Evolutionary conservation across 164 flowering plant genomes (phyloP), one percentile per base, ranked within the genome.

Genomic region (grape (Vitis vinifera)): DNA sequence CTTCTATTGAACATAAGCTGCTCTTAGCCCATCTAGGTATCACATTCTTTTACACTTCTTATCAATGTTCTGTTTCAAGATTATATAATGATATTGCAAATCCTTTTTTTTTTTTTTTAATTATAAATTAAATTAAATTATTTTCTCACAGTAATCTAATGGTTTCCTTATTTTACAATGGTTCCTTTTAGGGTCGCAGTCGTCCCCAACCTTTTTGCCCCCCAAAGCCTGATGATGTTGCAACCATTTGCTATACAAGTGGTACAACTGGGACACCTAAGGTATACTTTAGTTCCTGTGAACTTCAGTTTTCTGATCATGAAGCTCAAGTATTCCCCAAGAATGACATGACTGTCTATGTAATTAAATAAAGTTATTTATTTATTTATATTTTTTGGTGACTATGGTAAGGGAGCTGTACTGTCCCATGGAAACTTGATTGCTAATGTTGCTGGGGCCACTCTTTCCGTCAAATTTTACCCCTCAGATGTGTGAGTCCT

Each of bases 201-300:
- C 89, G 67, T 73, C 75, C 81, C 60, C 93, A 85, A 72, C 92
- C 93, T 29, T 91, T 91, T 78, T 73, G 77, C 71, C 94, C 97
- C 29, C 97, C 99, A 59, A 86, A 81, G 61, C 90, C 98, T 51
- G 94, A 89, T n/a, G 97, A 96, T 78, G 60, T 85, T 81, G 98
- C 99, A 51, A 96, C 99, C 14, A 87, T 96, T 73, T 96, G 99
- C 81, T 96, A 93, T 72, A 96, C 99, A 60, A 96, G 99, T 84
- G 99, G 99, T 68, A 96, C 99, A 16, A 96, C 99, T 59, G 99
- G 99, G 68, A 90, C 95, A 63, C 99, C 99, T 31, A 95, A 95
- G 98, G 99, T 95, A 78, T 30, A 47, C 8, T 61, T 55, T 11
- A 27, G 17, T 16, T 44, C 49, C 9, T 37, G 3, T 56, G 44